These are phyloP conservation scores for Ascomycota sp. DNA, from an alignment of 2,329 filamentous ascomycete genomes.

Conservation along the genomic window DNA sequence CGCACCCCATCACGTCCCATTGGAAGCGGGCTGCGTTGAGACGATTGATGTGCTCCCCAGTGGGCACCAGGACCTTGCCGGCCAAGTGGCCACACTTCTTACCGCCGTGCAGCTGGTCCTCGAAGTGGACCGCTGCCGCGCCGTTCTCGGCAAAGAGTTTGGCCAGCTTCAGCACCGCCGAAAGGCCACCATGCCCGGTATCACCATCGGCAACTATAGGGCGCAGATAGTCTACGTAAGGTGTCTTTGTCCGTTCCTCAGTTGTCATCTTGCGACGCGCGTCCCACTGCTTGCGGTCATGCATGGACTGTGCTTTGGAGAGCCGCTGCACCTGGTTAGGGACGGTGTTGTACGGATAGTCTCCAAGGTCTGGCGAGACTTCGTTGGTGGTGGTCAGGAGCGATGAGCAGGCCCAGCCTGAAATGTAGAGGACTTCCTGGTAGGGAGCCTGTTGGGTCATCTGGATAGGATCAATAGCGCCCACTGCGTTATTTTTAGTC, in stretches of 20 bases:
- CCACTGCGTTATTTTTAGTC: no score
- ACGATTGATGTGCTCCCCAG: constrained; percentile 90
- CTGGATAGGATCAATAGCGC: constrained; percentile 94
- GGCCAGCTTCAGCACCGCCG: constrained; percentile 83
- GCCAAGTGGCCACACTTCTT: constrained; percentile 97
- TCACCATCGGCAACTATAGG: constrained; percentile 95
- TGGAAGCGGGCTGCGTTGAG: constrained; percentile 84
- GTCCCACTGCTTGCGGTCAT: constrained; percentile 93
- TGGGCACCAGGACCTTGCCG: constrained; percentile 84
- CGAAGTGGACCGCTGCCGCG: constrained; percentile 88
- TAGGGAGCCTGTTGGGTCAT: constrained; percentile 97
- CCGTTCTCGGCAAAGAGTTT: constrained; percentile 97
- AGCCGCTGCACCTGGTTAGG: constrained; percentile 93
- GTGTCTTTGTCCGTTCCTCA: constrained; percentile 51
- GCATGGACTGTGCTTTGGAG: constrained; percentile 90
- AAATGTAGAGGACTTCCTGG: constrained; percentile 90
- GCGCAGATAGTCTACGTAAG: constrained; percentile 79
- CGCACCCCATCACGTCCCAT: constrained; percentile 93
- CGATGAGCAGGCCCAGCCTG: constrained; percentile 93
- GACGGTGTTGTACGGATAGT: constrained; percentile 98
- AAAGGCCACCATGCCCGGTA: constrained; percentile 83
- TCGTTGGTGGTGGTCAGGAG: constrained; percentile 88
- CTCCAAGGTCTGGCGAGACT: constrained; percentile 91
- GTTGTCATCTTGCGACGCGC: constrained; percentile 55
- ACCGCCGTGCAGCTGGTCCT: constrained; percentile 91